phyloP scores from a whole-genome alignment of 129 eudicot species.

The Daucus carota region DH1_v3.0 NC_030381.2:47438001-47438500 shows the following conservation, averaged over 20 bases:
- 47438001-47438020: neutral
- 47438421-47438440: neutral
- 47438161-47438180: neutral
- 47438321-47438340: too few relatives aligned
- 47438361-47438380: neutral
- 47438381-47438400: neutral
- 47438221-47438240: neutral
- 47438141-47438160: neutral
- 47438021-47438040: neutral
- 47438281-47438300: neutral
- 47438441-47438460: neutral
- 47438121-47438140: neutral
- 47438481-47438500: neutral
- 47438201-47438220: neutral
- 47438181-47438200: neutral
- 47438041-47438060: neutral
- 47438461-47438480: neutral
- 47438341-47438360: neutral
- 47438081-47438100: neutral
- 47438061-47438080: neutral
- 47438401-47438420: neutral
- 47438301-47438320: neutral
- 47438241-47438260: neutral
- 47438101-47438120: neutral
- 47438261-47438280: neutral